Percentiles rank a stretch among this genome's conserved stretches.
Conservation (phyloP, 192 early-diverging fungal species). For the Podila epicladia region DNA sequence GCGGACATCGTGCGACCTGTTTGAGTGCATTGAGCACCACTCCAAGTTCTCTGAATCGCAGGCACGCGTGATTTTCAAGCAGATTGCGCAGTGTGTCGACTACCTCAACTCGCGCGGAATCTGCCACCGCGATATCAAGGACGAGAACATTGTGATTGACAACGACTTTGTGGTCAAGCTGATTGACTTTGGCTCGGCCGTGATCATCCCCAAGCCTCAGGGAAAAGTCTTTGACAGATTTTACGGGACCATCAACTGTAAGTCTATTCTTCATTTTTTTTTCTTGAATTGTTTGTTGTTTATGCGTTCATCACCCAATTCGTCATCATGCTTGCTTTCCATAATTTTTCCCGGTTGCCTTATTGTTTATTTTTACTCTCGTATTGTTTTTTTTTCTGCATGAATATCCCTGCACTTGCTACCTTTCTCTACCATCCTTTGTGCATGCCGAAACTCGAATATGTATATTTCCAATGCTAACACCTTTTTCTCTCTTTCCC, state of each 20-base stretch:
- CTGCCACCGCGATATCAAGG: slow-evolving; percentile 86
- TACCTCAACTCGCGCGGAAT: slow-evolving; percentile 71
- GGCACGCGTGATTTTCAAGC: slow-evolving; percentile 72
- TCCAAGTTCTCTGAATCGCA: slow-evolving; percentile 68
- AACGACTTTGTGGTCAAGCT: slow-evolving; percentile 66
- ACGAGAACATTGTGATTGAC: slow-evolving; percentile 78
- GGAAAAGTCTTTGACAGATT: slow-evolving; percentile 63
- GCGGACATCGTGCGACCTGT: slow-evolving; percentile 72
- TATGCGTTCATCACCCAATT: slow-evolving; percentile 1
- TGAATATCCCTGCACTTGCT: not conserved
- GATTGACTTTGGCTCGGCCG: slow-evolving; percentile 75
- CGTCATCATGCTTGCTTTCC: not conserved
- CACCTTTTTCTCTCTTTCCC: not conserved
- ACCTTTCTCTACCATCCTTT: too few species aligned
- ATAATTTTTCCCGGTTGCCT: not conserved
- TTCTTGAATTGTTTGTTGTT: slow-evolving; percentile 16
- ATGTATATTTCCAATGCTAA: not conserved
- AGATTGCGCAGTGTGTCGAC: slow-evolving; percentile 72
- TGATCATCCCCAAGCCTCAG: slow-evolving; percentile 55
- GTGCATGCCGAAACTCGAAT: not conserved
- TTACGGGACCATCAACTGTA: slow-evolving; percentile 70
- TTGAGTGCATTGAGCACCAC: slow-evolving; percentile 82
- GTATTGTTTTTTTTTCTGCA: not conserved
- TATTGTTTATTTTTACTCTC: not conserved
- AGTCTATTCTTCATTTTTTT: too few species aligned